Percentiles rank a stretch among this genome's conserved stretches.
phyloP scores from a whole-genome alignment of 73 alveolate species.

The Paramecium sexaurelia region DNA sequence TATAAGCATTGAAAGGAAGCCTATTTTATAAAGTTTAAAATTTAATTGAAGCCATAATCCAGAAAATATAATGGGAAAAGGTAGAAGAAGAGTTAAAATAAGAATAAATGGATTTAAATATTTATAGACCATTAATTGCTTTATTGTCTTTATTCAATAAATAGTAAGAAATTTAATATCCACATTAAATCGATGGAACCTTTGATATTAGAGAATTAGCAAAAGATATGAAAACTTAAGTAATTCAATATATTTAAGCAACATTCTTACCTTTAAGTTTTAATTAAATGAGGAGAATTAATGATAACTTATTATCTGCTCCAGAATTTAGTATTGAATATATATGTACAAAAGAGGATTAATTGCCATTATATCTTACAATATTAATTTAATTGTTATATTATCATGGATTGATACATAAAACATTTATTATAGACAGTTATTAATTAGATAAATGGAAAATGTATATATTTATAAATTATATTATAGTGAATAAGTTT shows the following conservation, averaged over 20 bases:
- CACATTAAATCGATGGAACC: background rate
- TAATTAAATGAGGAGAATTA: background rate
- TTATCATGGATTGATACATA: constrained; percentile 1
- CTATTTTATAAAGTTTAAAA: background rate
- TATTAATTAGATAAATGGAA: background rate
- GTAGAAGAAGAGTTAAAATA: background rate
- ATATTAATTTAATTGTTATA: background rate
- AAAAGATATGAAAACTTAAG: background rate
- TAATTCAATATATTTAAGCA: background rate
- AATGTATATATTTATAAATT: background rate
- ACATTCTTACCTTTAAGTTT: background rate
- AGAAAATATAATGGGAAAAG: background rate
- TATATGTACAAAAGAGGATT: background rate
- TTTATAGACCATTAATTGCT: background rate
- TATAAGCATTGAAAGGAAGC: background rate
- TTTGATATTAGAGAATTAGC: background rate
- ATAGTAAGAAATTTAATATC: background rate
- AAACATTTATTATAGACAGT: background rate
- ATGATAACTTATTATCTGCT: background rate
- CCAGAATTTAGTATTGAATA: constrained; percentile 29
- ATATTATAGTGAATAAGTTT: background rate
- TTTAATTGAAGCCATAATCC: background rate
- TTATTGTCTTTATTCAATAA: background rate
- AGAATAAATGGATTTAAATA: background rate
- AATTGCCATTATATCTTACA: constrained; percentile 8